Evolutionary conservation across 139 green algal species (phyloP).

Genomic region (Bryopsis sp.): DNA sequence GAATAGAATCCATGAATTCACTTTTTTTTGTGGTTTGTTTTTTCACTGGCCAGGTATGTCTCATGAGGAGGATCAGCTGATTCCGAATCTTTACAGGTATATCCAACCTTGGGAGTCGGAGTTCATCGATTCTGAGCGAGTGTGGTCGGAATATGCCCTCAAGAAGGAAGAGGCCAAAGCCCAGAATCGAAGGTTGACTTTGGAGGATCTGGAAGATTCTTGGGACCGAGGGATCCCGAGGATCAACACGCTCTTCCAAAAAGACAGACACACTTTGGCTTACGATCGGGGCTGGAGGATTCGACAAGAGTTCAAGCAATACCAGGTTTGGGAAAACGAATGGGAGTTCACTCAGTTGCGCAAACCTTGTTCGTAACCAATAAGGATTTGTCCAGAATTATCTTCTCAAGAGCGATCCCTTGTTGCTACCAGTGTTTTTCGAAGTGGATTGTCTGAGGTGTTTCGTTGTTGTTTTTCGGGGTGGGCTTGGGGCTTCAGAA

Average conservation of each 20-base stretch:
- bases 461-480: too few species aligned
- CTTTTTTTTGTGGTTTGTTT: constrained; percentile 3
- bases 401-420: too few species aligned
- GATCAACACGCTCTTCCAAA: constrained; percentile 99
- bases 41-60: too few species aligned
- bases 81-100: constrained; percentile 97
- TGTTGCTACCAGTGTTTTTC: too few species aligned
- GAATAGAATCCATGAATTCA: too few species aligned
- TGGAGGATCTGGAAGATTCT: constrained; percentile 91
- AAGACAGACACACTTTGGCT: constrained; percentile 95
- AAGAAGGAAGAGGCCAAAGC: constrained; percentile 54
- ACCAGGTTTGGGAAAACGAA: constrained; percentile 59
- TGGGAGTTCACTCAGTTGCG: too few species aligned
- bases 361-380: too few species aligned
- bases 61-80: constrained; percentile 98
- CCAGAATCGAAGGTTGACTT: constrained; percentile 66
- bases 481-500: too few species aligned
- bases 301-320: constrained; percentile 94
- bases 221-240: constrained; percentile 98
- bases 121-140: constrained; percentile 94
- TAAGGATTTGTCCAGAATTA: too few species aligned
- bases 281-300: constrained; percentile 99
- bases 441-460: too few species aligned
- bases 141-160: constrained; percentile 99
- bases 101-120: constrained; percentile 97